Conservation (phyloP, 306 rosid genomes). For the Sophora flavescens region DNA sequence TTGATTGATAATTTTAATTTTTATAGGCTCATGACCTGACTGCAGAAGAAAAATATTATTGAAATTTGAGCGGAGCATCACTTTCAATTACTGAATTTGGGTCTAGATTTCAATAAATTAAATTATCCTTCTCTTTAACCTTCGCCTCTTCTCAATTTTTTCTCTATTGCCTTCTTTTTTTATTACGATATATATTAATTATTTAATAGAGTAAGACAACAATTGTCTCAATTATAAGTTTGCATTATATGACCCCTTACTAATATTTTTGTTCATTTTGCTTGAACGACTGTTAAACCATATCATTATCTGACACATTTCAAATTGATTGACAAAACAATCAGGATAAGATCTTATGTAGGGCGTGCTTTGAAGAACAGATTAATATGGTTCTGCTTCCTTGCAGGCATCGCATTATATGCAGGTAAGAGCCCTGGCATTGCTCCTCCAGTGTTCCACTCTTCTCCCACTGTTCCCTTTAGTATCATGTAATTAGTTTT, state of each 20-base stretch:
- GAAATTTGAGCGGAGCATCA: neutral
- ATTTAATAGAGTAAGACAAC: neutral
- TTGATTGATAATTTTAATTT: neutral
- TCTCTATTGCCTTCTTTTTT: neutral
- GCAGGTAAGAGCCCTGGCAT: constrained; percentile 60
- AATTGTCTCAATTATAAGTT: neutral
- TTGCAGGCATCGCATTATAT: constrained; percentile 87
- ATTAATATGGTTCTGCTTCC: constrained; percentile 84
- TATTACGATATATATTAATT: neutral
- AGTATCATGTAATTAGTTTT: neutral
- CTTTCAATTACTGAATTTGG: neutral
- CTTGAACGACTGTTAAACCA: constrained; percentile 16
- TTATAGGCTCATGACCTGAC: neutral
- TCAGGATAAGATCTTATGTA: constrained; percentile 90
- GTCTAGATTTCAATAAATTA: neutral
- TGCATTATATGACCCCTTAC: neutral
- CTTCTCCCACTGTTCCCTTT: neutral
- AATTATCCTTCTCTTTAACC: neutral
- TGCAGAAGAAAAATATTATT: neutral
- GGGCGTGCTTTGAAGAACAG: constrained; percentile 89
- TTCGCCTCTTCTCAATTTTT: neutral
- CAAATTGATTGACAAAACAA: constrained; percentile 41
- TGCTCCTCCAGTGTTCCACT: neutral
- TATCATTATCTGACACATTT: constrained; percentile 19
- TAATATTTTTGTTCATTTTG: constrained; percentile 25